Evolutionary conservation across 2,329 filamentous ascomycete species (phyloP), one percentile per base, ranked within the genome.

Genomic region (Keithomyces neogunnii): DNA sequence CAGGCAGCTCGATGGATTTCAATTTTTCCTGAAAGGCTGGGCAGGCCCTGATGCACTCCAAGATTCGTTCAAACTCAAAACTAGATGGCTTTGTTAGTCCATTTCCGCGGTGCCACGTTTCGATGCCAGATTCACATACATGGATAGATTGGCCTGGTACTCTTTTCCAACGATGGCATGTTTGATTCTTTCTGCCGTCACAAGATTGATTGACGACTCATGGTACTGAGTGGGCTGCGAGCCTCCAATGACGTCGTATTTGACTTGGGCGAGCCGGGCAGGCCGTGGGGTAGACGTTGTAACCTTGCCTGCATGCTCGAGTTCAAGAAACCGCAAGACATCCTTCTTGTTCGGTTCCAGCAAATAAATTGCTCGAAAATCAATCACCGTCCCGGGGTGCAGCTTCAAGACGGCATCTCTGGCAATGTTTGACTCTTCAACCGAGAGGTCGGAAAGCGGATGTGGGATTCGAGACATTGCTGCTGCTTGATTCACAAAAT

Each of bases 321-420:
- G 61, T n/a, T 76, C 71, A 0, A 81, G 63, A 45, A 72, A 81
- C 0, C 52, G 56, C 1, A 73, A 54, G 56, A 80, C 68, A 9
- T 72, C 66, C 3, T 60, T 57, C 60, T 81, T 82, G 0, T 67
- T 65, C 0, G 77, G 77, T 56, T 81, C 77, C 9, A 64, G 63
- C 3, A 81, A 64, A 1, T 73, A 76, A 49, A 78, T 74, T 33
- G 73, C 69, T 8, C 76, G 70, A 57, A 81, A 82, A 51, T 71
- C 66, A 5, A 69, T 53, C 0, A 62, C 55, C 0, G 63, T 53
- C 3, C 59, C 62, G 2, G 63, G 56, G 31, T 68, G 60, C 6
- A 61, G 52, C 3, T 51, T 50, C 11, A 65, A 55, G 4, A 73
- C 65, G 2, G 64, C 53, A 39, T 66, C 59, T 2, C 68, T 66